Percentiles rank a stretch among this genome's conserved stretches.
Evolutionary conservation across 768 basidiomycete species (phyloP).

Genomic region (Chalciporus pseudorubinellus): DNA sequence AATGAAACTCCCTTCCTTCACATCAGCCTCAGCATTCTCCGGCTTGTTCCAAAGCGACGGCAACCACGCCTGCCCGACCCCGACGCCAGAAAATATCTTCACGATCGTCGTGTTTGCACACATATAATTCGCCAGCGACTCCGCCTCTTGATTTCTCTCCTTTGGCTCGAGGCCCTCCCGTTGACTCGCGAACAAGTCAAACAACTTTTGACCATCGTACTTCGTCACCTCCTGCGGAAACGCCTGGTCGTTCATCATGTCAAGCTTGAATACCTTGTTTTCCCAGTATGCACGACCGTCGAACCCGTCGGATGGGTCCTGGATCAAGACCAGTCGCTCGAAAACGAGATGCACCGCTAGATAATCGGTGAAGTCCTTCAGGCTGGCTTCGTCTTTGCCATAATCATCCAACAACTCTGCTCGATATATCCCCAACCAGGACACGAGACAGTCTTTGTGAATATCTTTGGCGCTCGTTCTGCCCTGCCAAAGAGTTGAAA

Average conservation of each 20-base stretch:
- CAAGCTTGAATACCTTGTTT: neutral
- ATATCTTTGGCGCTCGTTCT: neutral
- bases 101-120: neutral
- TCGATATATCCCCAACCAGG: constrained; percentile 2
- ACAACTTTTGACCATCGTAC: neutral
- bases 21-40: neutral
- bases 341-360: constrained; percentile 1
- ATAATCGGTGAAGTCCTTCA: constrained; percentile 1
- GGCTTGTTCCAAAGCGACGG: constrained; percentile 1
- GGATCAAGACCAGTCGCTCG: constrained; percentile 1
- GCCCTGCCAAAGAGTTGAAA: neutral
- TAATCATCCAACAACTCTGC: neutral
- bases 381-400: neutral
- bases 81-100: constrained; percentile 3
- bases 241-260: constrained; percentile 2
- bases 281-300: constrained; percentile 3
- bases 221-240: neutral
- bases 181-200: constrained; percentile 7
- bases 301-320: constrained; percentile 2
- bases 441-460: constrained; percentile 1
- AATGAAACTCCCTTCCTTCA: constrained; percentile 3
- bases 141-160: constrained; percentile 4
- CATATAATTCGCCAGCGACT: neutral
- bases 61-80: neutral
- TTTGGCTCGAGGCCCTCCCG: neutral